Evolutionary conservation across 306 rosid species (phyloP), one percentile per base, ranked within the genome.

Genomic region (Senna tora): DNA sequence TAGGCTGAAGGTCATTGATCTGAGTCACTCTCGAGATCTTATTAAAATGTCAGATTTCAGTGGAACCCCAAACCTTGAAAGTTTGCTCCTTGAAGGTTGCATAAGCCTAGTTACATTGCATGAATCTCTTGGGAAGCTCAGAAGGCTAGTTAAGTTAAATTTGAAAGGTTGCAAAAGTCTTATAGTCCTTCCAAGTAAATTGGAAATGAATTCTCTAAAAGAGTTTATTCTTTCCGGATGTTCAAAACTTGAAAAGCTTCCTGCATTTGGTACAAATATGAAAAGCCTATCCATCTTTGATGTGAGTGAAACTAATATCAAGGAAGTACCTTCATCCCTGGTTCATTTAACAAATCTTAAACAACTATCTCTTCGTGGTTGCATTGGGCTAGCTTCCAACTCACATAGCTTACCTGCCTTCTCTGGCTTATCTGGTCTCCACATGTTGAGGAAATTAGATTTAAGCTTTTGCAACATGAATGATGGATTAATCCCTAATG

Each of bases 101-200:
- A 36, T 4, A 34, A 60, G 4, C 0, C 47, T 36, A 0, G 30
- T 60, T 8, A 34, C 34, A 43, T 28, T 60, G 8, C 47, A 60
- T 60, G 47, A 17, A 5, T 34, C 47, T 5, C 28, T 36, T 36
- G 66, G 66, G 6, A 4, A 60, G 8, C 46, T 60, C 47, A 60
- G 36, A 13, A 60, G 28, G 43, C 45, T 71, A 9, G 16, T 71
- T 45, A 5, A 55, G 8, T 45, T 71, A 53, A 49, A 33, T 71
- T 41, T 34, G 20, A 9, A 6, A 14, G 34, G 9, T 21, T 67
- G 60, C 42, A 32, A 58, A 12, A 67, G 17, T 50, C 72, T 67
- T 12, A 16, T 7, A 14, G 32, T 43, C 33, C 60, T 67, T 34
- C 60, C 72, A 33, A 67, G 60, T 21, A 50, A 49, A 67, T 67